A percentile compares a stretch with the other conserved stretches of the same genome.
phyloP scores from a whole-genome alignment of 306 rosid species.

The Rosa persica region DNA sequence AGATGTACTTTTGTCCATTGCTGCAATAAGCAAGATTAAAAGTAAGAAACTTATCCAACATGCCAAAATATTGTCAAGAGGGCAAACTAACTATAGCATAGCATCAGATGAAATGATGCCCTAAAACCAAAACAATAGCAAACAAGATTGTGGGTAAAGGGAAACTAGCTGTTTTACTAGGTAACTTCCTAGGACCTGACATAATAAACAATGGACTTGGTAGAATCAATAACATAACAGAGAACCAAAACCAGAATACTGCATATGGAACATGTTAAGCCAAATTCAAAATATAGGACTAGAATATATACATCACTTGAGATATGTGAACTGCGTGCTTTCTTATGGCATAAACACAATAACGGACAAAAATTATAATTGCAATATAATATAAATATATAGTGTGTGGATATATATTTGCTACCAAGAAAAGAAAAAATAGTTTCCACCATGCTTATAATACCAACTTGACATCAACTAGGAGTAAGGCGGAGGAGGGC shows the following conservation, averaged over 20 bases:
- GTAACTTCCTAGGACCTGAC: neutral
- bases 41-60: neutral
- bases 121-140: neutral
- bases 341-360: neutral
- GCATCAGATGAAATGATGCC: neutral
- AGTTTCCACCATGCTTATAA: neutral
- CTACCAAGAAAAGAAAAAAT: neutral
- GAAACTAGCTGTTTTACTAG: neutral
- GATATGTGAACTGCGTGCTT: too few species aligned
- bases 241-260: too few species aligned
- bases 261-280: too few species aligned
- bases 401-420: neutral
- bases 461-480: neutral
- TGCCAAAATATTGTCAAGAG: neutral
- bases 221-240: neutral
- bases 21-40: neutral
- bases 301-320: too few species aligned
- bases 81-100: neutral
- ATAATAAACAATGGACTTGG: neutral
- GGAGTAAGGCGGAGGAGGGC: too few species aligned
- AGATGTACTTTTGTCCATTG: conserved; percentile 83
- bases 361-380: neutral
- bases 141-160: neutral
- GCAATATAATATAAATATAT: neutral
- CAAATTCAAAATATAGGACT: too few species aligned